Evolutionary conservation across 139 green algal genomes (phyloP).

Genomic region (Micractinium conductrix): DNA sequence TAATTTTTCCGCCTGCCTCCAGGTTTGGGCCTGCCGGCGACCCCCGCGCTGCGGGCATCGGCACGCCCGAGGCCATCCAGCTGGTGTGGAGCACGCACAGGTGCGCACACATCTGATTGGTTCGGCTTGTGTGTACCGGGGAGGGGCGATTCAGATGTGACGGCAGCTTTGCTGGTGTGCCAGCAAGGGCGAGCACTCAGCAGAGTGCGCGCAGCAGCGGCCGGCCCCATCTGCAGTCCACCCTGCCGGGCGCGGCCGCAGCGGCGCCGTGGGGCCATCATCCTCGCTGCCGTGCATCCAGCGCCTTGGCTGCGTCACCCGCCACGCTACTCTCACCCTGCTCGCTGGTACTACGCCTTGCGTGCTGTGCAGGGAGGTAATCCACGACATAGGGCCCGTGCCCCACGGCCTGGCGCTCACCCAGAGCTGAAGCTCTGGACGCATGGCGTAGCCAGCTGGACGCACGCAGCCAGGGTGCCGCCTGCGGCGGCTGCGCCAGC

Average conservation of each 20-base stretch:
- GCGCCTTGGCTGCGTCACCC: not conserved
- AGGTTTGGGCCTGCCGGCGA: slow-evolving; percentile 96
- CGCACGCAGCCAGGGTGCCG: too few relatives aligned
- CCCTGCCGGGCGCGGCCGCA: too few relatives aligned
- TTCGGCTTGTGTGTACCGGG: not conserved
- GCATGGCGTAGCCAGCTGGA: too few relatives aligned
- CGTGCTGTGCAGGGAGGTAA: slow-evolving; percentile 33
- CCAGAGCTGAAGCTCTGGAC: slow-evolving; percentile 20
- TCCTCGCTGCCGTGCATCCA: too few relatives aligned
- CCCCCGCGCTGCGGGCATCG: slow-evolving; percentile 93
- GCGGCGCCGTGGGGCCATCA: too few relatives aligned
- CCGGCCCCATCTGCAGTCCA: too few relatives aligned
- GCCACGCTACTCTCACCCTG: not conserved
- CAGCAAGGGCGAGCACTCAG: too few relatives aligned
- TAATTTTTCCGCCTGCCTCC: too few relatives aligned
- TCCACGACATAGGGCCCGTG: slow-evolving; percentile 42
- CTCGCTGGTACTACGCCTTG: not conserved
- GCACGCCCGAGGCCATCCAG: slow-evolving; percentile 94
- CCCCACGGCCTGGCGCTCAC: slow-evolving; percentile 15
- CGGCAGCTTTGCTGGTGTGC: too few relatives aligned
- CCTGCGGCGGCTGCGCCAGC: too few relatives aligned
- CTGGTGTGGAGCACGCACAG: slow-evolving; percentile 97
- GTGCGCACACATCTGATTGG: slow-evolving; percentile 72
- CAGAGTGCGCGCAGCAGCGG: too few relatives aligned
- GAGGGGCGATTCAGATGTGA: too few relatives aligned